Evolutionary conservation across 305 asterid species (phyloP).

Genomic region (Solanum hybrid): DNA sequence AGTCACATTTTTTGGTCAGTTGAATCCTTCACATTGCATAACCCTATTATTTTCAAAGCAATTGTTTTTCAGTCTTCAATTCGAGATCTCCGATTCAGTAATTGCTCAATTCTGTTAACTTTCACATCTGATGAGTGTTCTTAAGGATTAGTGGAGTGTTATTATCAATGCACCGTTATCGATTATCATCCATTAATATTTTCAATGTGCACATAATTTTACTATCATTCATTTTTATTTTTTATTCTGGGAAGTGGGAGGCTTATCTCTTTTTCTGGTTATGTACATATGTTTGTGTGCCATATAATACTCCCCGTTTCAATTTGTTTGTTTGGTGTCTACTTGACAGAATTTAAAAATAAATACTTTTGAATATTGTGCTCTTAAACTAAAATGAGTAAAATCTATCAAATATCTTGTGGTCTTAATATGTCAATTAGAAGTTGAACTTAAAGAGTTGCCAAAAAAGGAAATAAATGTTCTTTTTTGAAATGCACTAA

Average conservation of each 20-base stretch:
- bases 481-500: background rate
- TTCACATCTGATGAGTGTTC: background rate
- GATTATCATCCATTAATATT: background rate
- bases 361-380: background rate
- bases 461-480: background rate
- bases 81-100: background rate
- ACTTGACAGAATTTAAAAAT: background rate
- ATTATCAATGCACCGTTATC: background rate
- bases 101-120: background rate
- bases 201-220: background rate
- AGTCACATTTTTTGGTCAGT: background rate
- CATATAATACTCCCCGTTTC: background rate
- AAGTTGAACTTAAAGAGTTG: background rate
- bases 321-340: background rate
- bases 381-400: background rate
- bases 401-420: background rate
- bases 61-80: background rate
- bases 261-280: background rate
- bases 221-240: background rate
- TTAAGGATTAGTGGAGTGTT: background rate
- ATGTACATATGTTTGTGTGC: background rate
- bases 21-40: background rate
- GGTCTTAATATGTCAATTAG: background rate
- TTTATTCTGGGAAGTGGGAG: background rate
- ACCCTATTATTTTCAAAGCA: background rate